phyloP scores from a whole-genome alignment of 805 yeast species.

The Citeromyces matritensis region DNA sequence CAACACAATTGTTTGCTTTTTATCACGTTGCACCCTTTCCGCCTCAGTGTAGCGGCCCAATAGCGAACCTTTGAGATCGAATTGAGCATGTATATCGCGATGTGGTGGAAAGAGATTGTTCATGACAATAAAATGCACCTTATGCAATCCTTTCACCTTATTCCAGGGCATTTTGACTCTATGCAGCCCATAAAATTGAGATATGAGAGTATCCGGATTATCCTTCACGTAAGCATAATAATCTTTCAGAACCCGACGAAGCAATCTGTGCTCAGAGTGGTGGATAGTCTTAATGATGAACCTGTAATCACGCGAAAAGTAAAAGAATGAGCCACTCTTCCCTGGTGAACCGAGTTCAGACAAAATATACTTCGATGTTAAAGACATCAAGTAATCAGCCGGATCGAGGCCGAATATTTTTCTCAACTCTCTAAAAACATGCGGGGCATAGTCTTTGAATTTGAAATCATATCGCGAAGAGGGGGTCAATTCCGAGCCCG shows the following conservation, averaged over 20 bases:
- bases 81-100: conserved; percentile 69
- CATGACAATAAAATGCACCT: conserved; percentile 91
- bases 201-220: conserved; percentile 78
- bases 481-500: conserved; percentile 82
- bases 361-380: conserved; percentile 85
- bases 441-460: conserved; percentile 92
- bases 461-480: conserved; percentile 92
- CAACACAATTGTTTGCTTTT: conserved; percentile 29
- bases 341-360: conserved; percentile 94
- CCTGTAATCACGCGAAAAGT: conserved; percentile 85
- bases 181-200: conserved; percentile 95
- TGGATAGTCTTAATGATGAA: conserved; percentile 94
- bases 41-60: conserved; percentile 55
- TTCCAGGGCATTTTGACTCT: conserved; percentile 78
- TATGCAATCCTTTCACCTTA: conserved; percentile 32
- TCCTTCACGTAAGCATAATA: conserved; percentile 69
- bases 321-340: conserved; percentile 91
- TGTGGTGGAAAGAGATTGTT: conserved; percentile 94
- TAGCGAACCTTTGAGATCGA: conserved; percentile 88
- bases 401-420: conserved; percentile 78
- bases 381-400: conserved; percentile 84
- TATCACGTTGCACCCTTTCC: conserved; percentile 12
- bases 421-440: conserved; percentile 80
- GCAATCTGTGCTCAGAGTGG: conserved; percentile 79
- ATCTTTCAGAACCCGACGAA: conserved; percentile 56